Evolutionary conservation across 225 moss, liverwort and hornwort genomes (phyloP), one percentile per base, ranked within the genome.

Genomic region (Polytrichum commune): DNA sequence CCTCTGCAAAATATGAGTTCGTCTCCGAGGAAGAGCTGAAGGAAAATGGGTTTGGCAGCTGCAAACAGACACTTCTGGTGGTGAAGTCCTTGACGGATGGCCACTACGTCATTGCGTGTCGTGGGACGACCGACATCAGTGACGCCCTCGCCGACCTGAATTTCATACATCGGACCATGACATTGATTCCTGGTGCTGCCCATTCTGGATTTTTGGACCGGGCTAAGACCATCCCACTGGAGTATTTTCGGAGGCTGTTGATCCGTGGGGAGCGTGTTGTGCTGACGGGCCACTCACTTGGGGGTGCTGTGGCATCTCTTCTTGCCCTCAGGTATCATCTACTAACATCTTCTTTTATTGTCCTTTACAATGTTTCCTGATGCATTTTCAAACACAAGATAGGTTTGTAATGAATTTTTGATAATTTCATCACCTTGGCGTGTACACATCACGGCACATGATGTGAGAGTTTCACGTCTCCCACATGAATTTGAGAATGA

Each of bases 141-240:
- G 98, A 98, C 63, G 98, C 95, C 1, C 72, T 98, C 3, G 78
- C 78, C 5, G 98, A 98, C 56, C 67, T 98, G 16, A 93, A 95
- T 69, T 92, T 95, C 66, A 77, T 98, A 3, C 98, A 98, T 78
- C 83, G 95, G 54, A 93, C 95, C 30, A 91, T 98, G 95, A 93
- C 95, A 68, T 70, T 93, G 46, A 70, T 91, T 10, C 83, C 88
- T 1, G 98, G 98, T 8, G 86, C 95, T 9, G 98, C 98, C 1
- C 98, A 98, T 54, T 86, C 90, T 5, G 98, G 98, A 5, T 98
- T 98, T 24, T 58, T 95, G 7, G 95, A 98, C 29, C 71, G 98
- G 60, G 98, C 98, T 0, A 95, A 95, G 64, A 91, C 86, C 2
- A 93, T 98, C 0, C 98, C 98, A 1, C 77, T 98, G 1, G 98